phyloP scores from a whole-genome alignment of 139 green algal species.

The Protoeuglena noctilucae region DNA sequence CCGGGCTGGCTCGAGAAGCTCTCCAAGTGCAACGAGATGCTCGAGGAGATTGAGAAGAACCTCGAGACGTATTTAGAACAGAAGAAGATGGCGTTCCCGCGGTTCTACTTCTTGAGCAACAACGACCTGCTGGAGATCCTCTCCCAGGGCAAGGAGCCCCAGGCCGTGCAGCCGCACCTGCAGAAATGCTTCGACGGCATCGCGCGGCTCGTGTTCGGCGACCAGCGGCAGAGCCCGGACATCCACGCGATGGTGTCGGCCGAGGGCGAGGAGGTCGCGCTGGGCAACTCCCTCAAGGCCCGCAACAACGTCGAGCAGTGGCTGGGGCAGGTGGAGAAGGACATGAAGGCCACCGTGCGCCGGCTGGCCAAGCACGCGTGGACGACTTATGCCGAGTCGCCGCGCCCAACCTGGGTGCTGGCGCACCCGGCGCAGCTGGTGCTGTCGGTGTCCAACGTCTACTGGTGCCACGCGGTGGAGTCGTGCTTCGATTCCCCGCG shows the following conservation, averaged over 20 bases:
- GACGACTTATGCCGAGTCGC: slow-evolving; percentile 33
- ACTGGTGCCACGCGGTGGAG: slow-evolving; percentile 54
- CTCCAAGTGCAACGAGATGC: slow-evolving; percentile 51
- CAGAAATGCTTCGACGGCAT: slow-evolving; percentile 83
- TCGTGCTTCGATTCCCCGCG: slow-evolving; percentile 17
- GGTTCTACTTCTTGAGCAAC: slow-evolving; percentile 74
- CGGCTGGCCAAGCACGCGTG: slow-evolving; percentile 35
- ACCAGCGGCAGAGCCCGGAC: slow-evolving; percentile 53
- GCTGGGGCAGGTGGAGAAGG: slow-evolving; percentile 51
- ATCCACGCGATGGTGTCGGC: slow-evolving; percentile 61
- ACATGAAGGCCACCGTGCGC: slow-evolving; percentile 47
- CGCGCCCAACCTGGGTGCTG: slow-evolving; percentile 51
- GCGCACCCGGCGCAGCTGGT: slow-evolving; percentile 66
- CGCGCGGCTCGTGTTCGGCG: slow-evolving; percentile 55
- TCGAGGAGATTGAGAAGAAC: slow-evolving; percentile 73
- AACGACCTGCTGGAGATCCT: slow-evolving; percentile 78
- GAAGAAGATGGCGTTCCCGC: slow-evolving; percentile 72
- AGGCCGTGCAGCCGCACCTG: slow-evolving; percentile 75
- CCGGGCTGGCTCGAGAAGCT: slow-evolving; percentile 44
- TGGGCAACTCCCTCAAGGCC: slow-evolving; percentile 62
- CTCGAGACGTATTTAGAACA: slow-evolving; percentile 78
- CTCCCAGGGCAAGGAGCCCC: slow-evolving; percentile 27
- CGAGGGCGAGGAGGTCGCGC: slow-evolving; percentile 53
- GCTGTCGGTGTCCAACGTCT: slow-evolving; percentile 52
- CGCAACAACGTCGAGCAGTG: slow-evolving; percentile 67